These are phyloP conservation scores for Phanerochaete carnosa DNA, from an alignment of 768 basidiomycete species.

Conservation along the genomic window DNA sequence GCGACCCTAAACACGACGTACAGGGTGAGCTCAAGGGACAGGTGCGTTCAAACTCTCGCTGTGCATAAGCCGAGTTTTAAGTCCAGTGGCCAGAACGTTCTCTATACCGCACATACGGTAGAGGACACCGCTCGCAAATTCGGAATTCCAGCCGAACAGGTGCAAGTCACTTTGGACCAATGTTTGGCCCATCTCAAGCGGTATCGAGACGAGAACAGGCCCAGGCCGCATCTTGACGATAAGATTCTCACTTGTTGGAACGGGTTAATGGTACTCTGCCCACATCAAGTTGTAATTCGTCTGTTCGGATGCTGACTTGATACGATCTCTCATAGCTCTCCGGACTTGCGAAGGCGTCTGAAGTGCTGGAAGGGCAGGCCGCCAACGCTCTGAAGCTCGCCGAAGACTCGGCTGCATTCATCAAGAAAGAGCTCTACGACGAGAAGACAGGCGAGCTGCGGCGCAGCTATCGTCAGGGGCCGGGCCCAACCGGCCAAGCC, in stretches of 20 bases:
- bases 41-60: slow-evolving; percentile 8
- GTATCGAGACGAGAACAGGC: slow-evolving; percentile 31
- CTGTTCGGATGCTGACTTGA: too few species aligned
- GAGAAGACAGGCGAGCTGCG: slow-evolving; percentile 20
- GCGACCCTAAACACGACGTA: slow-evolving; percentile 33
- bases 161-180: slow-evolving; percentile 17
- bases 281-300: slow-evolving; percentile 10
- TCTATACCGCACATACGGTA: slow-evolving; percentile 17
- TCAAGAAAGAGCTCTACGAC: slow-evolving; percentile 17
- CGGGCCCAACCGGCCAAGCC: slow-evolving; percentile 34
- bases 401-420: slow-evolving; percentile 16
- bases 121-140: slow-evolving; percentile 20
- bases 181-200: slow-evolving; percentile 23
- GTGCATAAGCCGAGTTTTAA: background rate
- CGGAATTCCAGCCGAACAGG: slow-evolving; percentile 18
- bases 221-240: slow-evolving; percentile 38
- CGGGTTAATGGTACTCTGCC: slow-evolving; percentile 34
- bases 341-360: slow-evolving; percentile 18
- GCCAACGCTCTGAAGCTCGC: slow-evolving; percentile 12
- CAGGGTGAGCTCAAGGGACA: slow-evolving; percentile 33
- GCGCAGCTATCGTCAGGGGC: slow-evolving; percentile 34
- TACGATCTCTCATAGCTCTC: slow-evolving; percentile 16
- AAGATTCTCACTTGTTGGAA: slow-evolving; percentile 41
- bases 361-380: slow-evolving; percentile 6
- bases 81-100: slow-evolving; percentile 17